A percentile compares a stretch with the other conserved stretches of the same genome.
These are phyloP conservation scores for Solanum etuberosum DNA, from an alignment of 257 asterid species.

Conservation along the genomic window DNA sequence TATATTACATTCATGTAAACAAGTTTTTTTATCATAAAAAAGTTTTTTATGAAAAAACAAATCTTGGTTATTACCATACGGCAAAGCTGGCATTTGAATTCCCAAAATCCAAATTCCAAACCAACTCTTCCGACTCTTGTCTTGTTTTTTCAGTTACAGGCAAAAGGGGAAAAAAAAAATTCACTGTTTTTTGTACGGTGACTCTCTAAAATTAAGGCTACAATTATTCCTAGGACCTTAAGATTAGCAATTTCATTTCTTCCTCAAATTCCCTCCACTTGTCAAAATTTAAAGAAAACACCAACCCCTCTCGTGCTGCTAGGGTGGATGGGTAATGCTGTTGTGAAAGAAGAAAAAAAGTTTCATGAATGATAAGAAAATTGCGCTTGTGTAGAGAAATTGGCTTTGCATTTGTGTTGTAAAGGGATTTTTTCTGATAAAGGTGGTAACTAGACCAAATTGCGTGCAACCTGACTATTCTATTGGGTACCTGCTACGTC, in stretches of 20 bases:
- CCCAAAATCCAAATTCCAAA: background rate
- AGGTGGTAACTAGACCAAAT: background rate
- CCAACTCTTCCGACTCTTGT: background rate
- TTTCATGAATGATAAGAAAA: background rate
- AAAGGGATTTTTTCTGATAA: background rate
- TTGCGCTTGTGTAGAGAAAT: background rate
- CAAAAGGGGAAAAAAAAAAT: background rate
- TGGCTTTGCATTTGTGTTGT: background rate
- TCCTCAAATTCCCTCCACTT: slow-evolving; percentile 1
- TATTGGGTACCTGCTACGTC: background rate
- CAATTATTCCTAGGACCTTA: background rate
- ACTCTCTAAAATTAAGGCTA: background rate
- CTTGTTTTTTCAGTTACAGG: background rate
- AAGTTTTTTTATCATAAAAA: background rate
- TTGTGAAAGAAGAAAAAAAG: background rate
- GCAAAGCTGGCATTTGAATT: background rate
- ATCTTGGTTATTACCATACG: background rate
- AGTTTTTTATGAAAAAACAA: too few relatives aligned
- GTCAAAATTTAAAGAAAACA: background rate
- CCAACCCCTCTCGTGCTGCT: background rate
- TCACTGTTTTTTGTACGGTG: background rate
- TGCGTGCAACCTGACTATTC: background rate
- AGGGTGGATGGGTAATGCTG: background rate
- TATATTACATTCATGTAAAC: background rate
- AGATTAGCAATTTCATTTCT: background rate